Conservation (phyloP, 139 green algal species). For the Chlamydomonas incerta region DNA sequence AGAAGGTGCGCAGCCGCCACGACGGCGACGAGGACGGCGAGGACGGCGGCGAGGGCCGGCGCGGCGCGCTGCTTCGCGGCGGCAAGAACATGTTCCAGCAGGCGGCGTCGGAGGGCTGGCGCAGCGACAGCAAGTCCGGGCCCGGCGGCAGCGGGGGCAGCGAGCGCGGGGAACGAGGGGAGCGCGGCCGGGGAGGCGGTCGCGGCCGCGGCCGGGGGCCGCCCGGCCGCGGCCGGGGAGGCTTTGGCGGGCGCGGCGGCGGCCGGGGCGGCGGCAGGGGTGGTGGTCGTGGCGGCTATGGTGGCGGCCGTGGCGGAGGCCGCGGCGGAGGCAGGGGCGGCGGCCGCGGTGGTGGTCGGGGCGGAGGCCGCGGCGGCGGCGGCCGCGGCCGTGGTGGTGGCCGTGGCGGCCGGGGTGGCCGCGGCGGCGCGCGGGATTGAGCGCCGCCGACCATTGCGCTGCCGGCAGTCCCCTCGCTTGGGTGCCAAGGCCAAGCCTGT, state of each 20-base stretch:
- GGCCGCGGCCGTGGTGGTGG: not conserved
- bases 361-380: not conserved
- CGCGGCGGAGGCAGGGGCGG: not conserved
- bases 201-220: not conserved
- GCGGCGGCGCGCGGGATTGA: too few species aligned
- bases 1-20: slow-evolving; percentile 65
- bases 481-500: too few species aligned
- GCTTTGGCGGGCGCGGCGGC: not conserved
- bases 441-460: too few species aligned
- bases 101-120: slow-evolving; percentile 20
- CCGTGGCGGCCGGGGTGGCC: not conserved
- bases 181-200: not conserved
- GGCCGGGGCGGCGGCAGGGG: not conserved
- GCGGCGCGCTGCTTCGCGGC: not conserved
- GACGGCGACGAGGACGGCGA: slow-evolving; percentile 34
- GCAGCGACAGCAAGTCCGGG: slow-evolving; percentile 30
- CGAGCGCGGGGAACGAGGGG: not conserved
- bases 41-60: slow-evolving; percentile 26
- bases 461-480: too few species aligned
- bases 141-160: not conserved
- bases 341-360: not conserved
- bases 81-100: slow-evolving; percentile 27
- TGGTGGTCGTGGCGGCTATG: slow-evolving; percentile 2
- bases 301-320: not conserved
- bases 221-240: not conserved